A percentile compares a stretch with the other conserved stretches of the same genome.
These are phyloP conservation scores for Colletotrichum coccodes DNA, from an alignment of 2,329 filamentous ascomycete species.

Conservation along the genomic window DNA sequence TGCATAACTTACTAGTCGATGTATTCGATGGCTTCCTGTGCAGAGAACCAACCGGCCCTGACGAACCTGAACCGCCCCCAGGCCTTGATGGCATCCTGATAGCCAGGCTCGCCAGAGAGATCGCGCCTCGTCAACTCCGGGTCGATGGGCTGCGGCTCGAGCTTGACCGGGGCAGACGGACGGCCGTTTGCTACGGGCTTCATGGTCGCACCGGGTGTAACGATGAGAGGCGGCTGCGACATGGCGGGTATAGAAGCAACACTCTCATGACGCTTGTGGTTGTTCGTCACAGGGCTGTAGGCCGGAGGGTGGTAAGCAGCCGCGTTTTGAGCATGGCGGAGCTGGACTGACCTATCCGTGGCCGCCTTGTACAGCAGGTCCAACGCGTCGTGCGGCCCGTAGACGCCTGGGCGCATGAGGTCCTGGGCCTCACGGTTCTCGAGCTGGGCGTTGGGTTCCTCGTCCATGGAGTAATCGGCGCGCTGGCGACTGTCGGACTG, in stretches of 20 bases:
- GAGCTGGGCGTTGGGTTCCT: conserved; percentile 69
- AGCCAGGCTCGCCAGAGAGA: conserved; percentile 62
- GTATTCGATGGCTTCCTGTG: conserved; percentile 91
- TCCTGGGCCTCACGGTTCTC: conserved; percentile 73
- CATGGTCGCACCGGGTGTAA: conserved; percentile 32
- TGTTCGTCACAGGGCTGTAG: conserved; percentile 23
- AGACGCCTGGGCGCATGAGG: conserved; percentile 78
- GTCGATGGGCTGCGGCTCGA: conserved; percentile 56
- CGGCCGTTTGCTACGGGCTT: conserved; percentile 9
- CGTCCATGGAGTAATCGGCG: conserved; percentile 51
- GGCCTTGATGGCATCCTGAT: conserved; percentile 79
- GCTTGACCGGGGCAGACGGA: conserved; percentile 28
- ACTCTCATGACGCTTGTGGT: conserved; percentile 44
- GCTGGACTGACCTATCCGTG: conserved; percentile 63
- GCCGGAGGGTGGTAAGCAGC: conserved; percentile 30
- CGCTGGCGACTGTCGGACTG: conserved; percentile 39
- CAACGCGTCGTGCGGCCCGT: conserved; percentile 91
- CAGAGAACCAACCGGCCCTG: conserved; percentile 95
- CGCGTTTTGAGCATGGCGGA: conserved; percentile 25
- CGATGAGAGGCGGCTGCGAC: conserved; percentile 27
- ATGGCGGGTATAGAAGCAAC: conserved; percentile 37
- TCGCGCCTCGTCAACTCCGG: conserved; percentile 56
- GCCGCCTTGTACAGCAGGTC: conserved; percentile 92
- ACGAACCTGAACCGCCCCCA: conserved; percentile 95
- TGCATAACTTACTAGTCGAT: conserved; percentile 79